These are phyloP conservation scores for Brassica hybrid DNA, from an alignment of 441 rosid genomes.

Conservation along the genomic window DNA sequence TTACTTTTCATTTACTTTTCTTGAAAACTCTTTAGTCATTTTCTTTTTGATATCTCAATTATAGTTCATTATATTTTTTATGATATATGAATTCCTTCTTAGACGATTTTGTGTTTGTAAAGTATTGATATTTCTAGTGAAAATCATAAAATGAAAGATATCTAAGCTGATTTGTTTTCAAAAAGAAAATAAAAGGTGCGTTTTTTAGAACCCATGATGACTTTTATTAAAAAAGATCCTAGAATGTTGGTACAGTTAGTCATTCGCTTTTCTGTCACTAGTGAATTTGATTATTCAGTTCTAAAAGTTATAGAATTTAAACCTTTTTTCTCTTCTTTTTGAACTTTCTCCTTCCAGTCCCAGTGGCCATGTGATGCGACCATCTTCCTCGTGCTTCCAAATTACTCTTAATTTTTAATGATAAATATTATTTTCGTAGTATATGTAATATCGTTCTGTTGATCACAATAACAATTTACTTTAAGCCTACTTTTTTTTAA, in stretches of 20 bases:
- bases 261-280: constrained; percentile 41
- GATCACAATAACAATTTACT: not conserved
- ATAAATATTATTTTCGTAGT: not conserved
- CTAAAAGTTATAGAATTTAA: constrained; percentile 28
- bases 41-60: not conserved
- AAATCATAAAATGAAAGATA: constrained; percentile 20
- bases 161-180: constrained; percentile 15
- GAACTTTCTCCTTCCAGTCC: constrained; percentile 41
- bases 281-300: constrained; percentile 44
- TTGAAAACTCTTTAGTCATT: not conserved
- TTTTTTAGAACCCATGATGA: constrained; percentile 37
- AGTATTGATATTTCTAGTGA: not conserved
- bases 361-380: constrained; percentile 48
- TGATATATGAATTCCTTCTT: not conserved
- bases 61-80: not conserved
- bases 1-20: not conserved
- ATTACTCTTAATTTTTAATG: constrained; percentile 9
- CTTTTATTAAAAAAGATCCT: constrained; percentile 39
- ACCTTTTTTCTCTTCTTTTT: constrained; percentile 37
- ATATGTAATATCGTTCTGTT: constrained; percentile 8
- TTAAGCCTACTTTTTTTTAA: not conserved
- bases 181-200: constrained; percentile 31
- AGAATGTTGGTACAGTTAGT: constrained; percentile 47
- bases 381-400: constrained; percentile 43
- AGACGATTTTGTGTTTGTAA: not conserved